Base-by-base conservation (phyloP, 345 rosid genomes). In the Rubroshorea leprosula region DNA sequence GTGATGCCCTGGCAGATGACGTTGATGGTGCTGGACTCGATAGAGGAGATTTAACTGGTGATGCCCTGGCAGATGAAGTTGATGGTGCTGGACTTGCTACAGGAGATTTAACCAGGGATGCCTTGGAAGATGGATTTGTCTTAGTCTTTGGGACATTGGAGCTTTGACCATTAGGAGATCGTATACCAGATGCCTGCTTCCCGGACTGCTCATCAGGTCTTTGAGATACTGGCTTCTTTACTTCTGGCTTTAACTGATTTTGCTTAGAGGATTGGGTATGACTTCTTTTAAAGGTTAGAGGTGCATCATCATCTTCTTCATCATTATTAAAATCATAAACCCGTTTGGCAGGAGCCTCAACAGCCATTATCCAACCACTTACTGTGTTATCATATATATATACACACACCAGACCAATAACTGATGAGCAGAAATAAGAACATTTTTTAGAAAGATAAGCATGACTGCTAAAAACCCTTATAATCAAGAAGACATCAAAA, bases 291-390 rank as follows among this genome's bases (percentile, higher is more conserved):
- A 82, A 82, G 57, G 72, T 58, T 12, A 78, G 0, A 45, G 96
- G 97, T 29, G 25, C 68, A 11, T 77, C 86, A 1, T 87, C 96
- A 0, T 79, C 86, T n/a, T 77, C 85, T 1, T 80, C 85, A 45
- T 74, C 75, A n/a, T n/a, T n/a, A n/a, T n/a, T n/a, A 31, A 55
- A 64, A 65, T 75, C 77, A 67, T 68, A 68, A 7, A 58, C 52
- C 57, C 65, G 71, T 51, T 80, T 83, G 29, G 76, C 64, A 54
- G 90, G 64, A 72, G 81, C 74, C 47, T 79, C 84, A 64, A 81
- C 74, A 68, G 86, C 80, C 97, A 93, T 85, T 79, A 60, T 71
- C 70, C 62, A 58, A 75, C 63, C 44, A 67, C 26, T 48, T 63
- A 68, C 65, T 67, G 66, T 63, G 64, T 72, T 71, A 66, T 70